Base-by-base conservation (phyloP, 1,139 yeast genomes). In the Lodderomyces parapsilosis region DNA sequence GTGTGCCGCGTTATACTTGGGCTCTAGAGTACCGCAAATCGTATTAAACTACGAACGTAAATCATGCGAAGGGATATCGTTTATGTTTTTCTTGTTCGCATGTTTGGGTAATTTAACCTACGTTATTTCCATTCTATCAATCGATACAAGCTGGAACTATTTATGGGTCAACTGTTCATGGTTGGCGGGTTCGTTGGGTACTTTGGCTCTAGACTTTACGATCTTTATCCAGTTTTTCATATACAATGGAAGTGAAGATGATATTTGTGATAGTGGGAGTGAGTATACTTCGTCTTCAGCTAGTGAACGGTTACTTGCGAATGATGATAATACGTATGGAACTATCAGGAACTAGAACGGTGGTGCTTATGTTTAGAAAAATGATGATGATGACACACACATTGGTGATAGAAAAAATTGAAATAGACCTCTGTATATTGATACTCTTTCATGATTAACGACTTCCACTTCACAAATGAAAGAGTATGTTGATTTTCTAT, bases 131-230 rank as follows among this genome's bases (percentile, higher is more conserved):
- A 91, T 91, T 45, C 67, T 91, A 41, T 77, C 86, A 36, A 87
- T 90, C 38, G 89, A 88, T 52, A 70, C 83, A 43, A 81, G 89
- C 44, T 72, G 76, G 60, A 71, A 79, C 47, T 91, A 88, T 54
- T 62, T 91, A 32, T 61, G 87, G 58, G 85, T 91, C 40, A 93
- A 91, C 62, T 80, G 90, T 6, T 85, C 96, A 18, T 93, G 99
- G 99, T 72, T 93, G 46, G 82, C 91, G 2, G 99, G 99, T 0
- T 83, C 95, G 32, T 74, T 86, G 39, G 99, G 99, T 6, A 91
- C 99, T 4, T 72, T 93, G 52, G 68, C 77, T 2, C 76, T 91
- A 64, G 99, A 93, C 63, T 84, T 89, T 50, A 73, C 86, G 37
- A 93, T 93, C 18, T 91, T 93, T 57, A 64, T 81, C 37, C 99